These are phyloP conservation scores for Cystofilobasidium macerans DNA, from an alignment of 768 basidiomycete genomes.

Conservation along the genomic window DNA sequence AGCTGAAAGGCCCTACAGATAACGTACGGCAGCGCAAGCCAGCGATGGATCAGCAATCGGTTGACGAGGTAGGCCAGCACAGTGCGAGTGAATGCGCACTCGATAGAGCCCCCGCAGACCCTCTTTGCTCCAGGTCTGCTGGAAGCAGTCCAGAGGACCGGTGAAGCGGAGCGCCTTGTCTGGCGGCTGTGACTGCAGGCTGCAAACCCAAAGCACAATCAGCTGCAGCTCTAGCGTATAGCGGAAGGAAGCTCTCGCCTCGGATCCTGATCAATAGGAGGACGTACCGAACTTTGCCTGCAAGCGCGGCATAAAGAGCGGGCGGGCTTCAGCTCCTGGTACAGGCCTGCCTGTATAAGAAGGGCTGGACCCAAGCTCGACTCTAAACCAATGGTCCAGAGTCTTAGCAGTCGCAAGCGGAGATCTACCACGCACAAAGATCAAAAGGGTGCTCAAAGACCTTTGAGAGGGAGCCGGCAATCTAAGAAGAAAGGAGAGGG, in stretches of 20 bases:
- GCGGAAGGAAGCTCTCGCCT: neutral
- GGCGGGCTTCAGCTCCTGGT: neutral
- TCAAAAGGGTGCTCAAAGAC: constrained; percentile 92
- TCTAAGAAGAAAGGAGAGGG: constrained; percentile 40
- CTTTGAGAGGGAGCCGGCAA: constrained; percentile 78
- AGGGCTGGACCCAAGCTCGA: too few species aligned
- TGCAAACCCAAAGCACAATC: neutral
- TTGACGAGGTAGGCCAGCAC: neutral
- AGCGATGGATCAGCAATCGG: neutral
- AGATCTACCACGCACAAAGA: constrained; percentile 43
- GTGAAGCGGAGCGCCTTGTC: constrained; percentile 59
- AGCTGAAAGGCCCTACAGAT: constrained; percentile 67
- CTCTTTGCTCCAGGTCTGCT: constrained; percentile 67
- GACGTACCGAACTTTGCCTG: constrained; percentile 66
- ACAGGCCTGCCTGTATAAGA: neutral
- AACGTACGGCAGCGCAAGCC: neutral
- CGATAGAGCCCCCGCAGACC: constrained; percentile 77
- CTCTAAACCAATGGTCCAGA: too few species aligned
- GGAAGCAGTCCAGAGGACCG: constrained; percentile 78
- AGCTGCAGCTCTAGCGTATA: neutral
- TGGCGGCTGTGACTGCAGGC: constrained; percentile 75
- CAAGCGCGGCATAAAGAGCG: neutral
- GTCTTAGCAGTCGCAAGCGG: too few species aligned
- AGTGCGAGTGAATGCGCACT: constrained; percentile 46
- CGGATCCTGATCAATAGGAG: too few species aligned